Base-by-base conservation (phyloP, 2,329 filamentous ascomycete species). In the Capronia coronata region DNA sequence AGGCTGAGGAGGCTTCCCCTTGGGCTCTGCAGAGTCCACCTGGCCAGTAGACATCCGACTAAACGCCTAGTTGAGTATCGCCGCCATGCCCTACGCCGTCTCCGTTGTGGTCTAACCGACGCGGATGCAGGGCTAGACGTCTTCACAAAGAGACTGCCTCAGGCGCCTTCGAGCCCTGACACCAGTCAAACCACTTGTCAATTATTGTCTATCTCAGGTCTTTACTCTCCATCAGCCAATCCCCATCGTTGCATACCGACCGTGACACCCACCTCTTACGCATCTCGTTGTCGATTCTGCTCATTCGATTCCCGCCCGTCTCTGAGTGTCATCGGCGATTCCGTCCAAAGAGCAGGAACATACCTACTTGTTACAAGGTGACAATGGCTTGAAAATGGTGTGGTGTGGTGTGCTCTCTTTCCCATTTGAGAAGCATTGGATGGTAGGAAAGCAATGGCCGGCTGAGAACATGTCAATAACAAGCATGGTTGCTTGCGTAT, bases 141-240 rank as follows among this genome's bases (percentile, higher is more conserved):
- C 19, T 8, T 37, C 8, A 18, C 34, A 18, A 8, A 18, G 34
- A 14, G n/a, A 27, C 25, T 6, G 25, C 13, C 30, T 13, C 6
- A 8, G n/a, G n/a, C n/a, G n/a, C n/a, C n/a, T n/a, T n/a, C n/a
- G n/a, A n/a, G n/a, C n/a, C n/a, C n/a, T 37, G 34, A 37, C 34
- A 37, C 34, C 34, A 18, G 18, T 37, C 34, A 37, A 37, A 37
- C 34, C 34, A 37, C 34, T n/a, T 37, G 34, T 37, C 34, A 37
- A 37, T 14, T n/a, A n/a, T 18, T 37, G 34, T 37, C 34, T 37
- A 37, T 37, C 34, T 37, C 34, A 37, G 11, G 14, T 19, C 34
- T 14, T 34, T 13, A 16, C 10, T 8, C 30, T 13, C 11, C 7
- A 9, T 11, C 30, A 34, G 30, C 30, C 30, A 34, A 34, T 34